phyloP scores from a whole-genome alignment of 495 filamentous ascomycete species.

The Collariella sp. region DNA sequence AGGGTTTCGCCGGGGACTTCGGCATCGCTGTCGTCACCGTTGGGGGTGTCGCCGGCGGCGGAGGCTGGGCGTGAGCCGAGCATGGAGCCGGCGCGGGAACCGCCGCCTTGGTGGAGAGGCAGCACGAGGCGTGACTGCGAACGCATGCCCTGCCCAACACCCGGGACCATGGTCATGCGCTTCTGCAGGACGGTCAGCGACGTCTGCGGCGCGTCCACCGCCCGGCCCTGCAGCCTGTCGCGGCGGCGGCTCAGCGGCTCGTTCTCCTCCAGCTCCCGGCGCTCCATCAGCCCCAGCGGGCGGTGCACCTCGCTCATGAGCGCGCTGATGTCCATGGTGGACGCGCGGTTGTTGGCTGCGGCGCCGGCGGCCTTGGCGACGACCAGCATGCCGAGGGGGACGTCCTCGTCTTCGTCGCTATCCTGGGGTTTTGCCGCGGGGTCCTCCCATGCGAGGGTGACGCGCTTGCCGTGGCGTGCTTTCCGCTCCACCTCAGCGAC shows the following conservation, averaged over 20 bases:
- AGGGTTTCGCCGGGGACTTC: constrained; percentile 73
- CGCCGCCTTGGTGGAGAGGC: constrained; percentile 9
- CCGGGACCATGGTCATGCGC: constrained; percentile 32
- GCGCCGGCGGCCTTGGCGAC: constrained; percentile 47
- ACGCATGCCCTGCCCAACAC: constrained; percentile 8
- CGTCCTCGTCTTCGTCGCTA: constrained; percentile 56
- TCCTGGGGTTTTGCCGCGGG: constrained; percentile 40
- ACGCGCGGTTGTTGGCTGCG: constrained; percentile 29
- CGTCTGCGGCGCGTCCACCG: constrained; percentile 14
- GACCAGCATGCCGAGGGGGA: constrained; percentile 77
- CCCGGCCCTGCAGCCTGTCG: constrained; percentile 60
- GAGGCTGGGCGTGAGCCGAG: neutral
- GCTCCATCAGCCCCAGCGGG: constrained; percentile 78
- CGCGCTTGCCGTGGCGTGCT: constrained; percentile 59
- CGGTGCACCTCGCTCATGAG: constrained; percentile 44
- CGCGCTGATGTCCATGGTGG: constrained; percentile 42
- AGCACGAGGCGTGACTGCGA: constrained; percentile 22
- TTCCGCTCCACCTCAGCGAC: constrained; percentile 81
- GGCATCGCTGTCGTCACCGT: constrained; percentile 27
- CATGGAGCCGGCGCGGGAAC: constrained; percentile 10
- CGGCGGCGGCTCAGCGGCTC: constrained; percentile 78
- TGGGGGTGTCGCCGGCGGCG: neutral
- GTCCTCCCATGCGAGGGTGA: constrained; percentile 87
- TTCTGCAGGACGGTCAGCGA: constrained; percentile 24
- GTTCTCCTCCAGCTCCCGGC: constrained; percentile 77